Conservation (phyloP, 2,329 filamentous ascomycete species). For the Huntiella bhutanensis region DNA sequence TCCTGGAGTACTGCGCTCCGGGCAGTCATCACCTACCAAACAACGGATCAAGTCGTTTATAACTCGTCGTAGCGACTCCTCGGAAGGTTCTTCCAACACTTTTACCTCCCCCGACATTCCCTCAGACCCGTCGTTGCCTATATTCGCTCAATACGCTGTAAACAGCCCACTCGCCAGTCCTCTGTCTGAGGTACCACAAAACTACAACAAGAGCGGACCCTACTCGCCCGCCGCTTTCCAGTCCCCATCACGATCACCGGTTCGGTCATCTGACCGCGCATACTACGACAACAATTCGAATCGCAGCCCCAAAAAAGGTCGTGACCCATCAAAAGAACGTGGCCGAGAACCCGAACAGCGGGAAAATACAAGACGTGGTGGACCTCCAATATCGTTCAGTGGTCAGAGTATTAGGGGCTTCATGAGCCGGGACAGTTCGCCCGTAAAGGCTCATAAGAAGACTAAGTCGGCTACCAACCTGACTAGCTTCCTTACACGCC, state of each 20-base stretch:
- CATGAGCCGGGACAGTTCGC: constrained; percentile 28
- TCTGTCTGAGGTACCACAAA: constrained; percentile 7
- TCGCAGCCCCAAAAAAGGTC: neutral
- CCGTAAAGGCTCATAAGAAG: constrained; percentile 48
- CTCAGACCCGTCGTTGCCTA: constrained; percentile 6
- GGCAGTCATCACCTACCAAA: constrained; percentile 6
- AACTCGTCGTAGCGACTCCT: constrained; percentile 9
- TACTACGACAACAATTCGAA: neutral
- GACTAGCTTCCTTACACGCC: constrained; percentile 53
- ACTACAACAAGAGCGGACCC: neutral
- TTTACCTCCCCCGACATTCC: constrained; percentile 6
- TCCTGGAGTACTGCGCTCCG: constrained; percentile 8
- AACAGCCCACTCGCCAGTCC: constrained; percentile 1
- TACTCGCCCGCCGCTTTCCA: neutral
- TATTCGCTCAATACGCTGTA: constrained; percentile 9
- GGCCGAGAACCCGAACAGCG: constrained; percentile 20
- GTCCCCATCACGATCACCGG: constrained; percentile 7
- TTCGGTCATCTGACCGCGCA: constrained; percentile 5
- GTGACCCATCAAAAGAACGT: constrained; percentile 9
- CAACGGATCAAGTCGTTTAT: constrained; percentile 10
- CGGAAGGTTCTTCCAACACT: constrained; percentile 5
- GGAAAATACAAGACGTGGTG: too few relatives aligned
- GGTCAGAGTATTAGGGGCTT: constrained; percentile 5
- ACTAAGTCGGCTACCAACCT: constrained; percentile 70
- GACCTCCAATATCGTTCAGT: neutral